Conservation (phyloP, 176 grass and related monocot genomes). For the Tillandsia leiboldiana region DNA sequence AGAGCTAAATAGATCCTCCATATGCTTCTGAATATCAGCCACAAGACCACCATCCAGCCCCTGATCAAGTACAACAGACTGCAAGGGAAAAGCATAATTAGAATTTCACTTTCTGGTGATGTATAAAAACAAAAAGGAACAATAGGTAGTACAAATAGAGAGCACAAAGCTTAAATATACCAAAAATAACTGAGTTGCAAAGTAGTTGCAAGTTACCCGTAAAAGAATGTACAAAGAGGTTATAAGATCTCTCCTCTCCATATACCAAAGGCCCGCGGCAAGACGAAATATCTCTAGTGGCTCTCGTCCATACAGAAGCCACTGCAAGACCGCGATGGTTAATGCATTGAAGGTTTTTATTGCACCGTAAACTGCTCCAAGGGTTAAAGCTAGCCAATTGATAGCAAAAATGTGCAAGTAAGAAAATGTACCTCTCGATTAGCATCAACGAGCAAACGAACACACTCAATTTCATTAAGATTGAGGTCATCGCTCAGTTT, state of each 20-base stretch:
- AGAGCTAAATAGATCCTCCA: slow-evolving; percentile 72
- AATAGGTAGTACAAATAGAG: slow-evolving; percentile 6
- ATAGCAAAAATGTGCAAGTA: background rate
- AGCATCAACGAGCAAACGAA: slow-evolving; percentile 77
- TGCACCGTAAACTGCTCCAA: no score
- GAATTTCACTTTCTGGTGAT: background rate
- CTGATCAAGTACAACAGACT: slow-evolving; percentile 93
- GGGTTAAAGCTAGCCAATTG: background rate
- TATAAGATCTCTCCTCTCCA: slow-evolving; percentile 96
- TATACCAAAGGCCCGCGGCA: slow-evolving; percentile 91
- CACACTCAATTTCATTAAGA: slow-evolving; percentile 94
- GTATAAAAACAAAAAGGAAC: background rate
- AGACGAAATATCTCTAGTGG: slow-evolving; percentile 83
- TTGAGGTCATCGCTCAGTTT: slow-evolving; percentile 94
- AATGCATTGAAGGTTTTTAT: background rate
- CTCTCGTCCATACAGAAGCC: slow-evolving; percentile 82
- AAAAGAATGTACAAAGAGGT: slow-evolving; percentile 87
- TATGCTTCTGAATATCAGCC: slow-evolving; percentile 64
- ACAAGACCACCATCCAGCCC: slow-evolving; percentile 77
- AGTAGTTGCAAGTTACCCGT: slow-evolving; percentile 33
- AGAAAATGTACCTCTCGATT: slow-evolving; percentile 61
- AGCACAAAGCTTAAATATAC: background rate
- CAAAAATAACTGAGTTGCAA: slow-evolving; percentile 7
- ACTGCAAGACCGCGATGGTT: slow-evolving; percentile 35
- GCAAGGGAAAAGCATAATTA: slow-evolving; percentile 15